phyloP scores from a whole-genome alignment of 768 basidiomycete species.

The Pleurotus cornucopiae region DNA sequence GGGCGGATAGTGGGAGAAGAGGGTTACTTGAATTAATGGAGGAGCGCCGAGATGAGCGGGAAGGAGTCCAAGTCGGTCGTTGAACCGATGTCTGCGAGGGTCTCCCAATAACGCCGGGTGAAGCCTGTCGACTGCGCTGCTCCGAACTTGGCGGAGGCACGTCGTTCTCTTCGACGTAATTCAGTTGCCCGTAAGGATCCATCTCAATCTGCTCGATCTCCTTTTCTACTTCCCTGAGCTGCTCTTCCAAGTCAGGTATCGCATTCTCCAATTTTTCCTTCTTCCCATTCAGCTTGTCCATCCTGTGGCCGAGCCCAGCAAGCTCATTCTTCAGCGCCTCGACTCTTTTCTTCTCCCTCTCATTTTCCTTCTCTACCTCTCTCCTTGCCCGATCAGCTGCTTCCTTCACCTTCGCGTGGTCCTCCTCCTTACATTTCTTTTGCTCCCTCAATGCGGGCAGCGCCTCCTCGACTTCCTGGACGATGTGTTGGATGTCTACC shows the following conservation, averaged over 20 bases:
- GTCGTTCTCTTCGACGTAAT: not conserved
- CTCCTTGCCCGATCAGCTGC: slow-evolving; percentile 42
- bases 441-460: slow-evolving; percentile 26
- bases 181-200: not conserved
- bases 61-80: slow-evolving; percentile 7
- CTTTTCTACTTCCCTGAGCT: slow-evolving; percentile 52
- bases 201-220: slow-evolving; percentile 46
- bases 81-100: slow-evolving; percentile 14
- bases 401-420: slow-evolving; percentile 37
- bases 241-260: slow-evolving; percentile 65
- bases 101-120: slow-evolving; percentile 18
- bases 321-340: slow-evolving; percentile 60
- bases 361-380: slow-evolving; percentile 40
- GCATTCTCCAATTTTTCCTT: slow-evolving; percentile 62
- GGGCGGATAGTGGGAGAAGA: not conserved
- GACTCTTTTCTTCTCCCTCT: slow-evolving; percentile 46
- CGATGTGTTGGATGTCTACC: slow-evolving; percentile 39
- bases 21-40: slow-evolving; percentile 1
- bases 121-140: slow-evolving; percentile 13
- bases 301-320: slow-evolving; percentile 45
- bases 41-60: slow-evolving; percentile 1
- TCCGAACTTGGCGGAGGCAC: not conserved
- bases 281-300: slow-evolving; percentile 66
- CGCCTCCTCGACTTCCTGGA: slow-evolving; percentile 41
- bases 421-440: slow-evolving; percentile 32